phyloP scores from a whole-genome alignment of 768 basidiomycete species.

The Tricholoma hemisulphureum region DNA sequence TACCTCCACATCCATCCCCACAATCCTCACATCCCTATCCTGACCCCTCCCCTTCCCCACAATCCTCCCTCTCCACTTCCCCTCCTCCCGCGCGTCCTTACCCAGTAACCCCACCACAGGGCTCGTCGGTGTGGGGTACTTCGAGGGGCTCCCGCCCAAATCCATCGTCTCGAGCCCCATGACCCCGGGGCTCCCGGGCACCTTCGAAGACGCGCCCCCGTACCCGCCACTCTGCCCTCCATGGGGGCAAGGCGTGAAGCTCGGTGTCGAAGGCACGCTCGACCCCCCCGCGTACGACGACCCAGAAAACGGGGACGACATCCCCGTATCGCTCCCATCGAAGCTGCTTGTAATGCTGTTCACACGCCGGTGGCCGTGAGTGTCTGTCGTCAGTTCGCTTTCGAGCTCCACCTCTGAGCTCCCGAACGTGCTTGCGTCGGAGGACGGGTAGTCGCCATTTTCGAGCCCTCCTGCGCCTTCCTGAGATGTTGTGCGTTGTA shows the following conservation, averaged over 20 bases:
- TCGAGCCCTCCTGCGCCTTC: conserved; percentile 1
- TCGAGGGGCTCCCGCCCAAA: conserved; percentile 14
- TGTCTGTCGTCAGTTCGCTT: conserved; percentile 6
- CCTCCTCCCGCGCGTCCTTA: conserved; percentile 16
- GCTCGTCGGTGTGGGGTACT: conserved; percentile 26
- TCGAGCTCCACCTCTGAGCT: conserved; percentile 7
- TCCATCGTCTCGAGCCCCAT: conserved; percentile 28
- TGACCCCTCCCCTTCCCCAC: conserved; percentile 13
- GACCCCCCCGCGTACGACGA: conserved; percentile 29
- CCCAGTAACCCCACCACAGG: conserved; percentile 17
- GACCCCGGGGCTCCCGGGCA: conserved; percentile 24
- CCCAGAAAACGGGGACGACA: conserved; percentile 24
- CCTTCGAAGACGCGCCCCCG: conserved; percentile 5
- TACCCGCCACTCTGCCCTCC: conserved; percentile 2
- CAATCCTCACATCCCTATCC: conserved; percentile 28
- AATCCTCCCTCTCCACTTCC: conserved; percentile 5
- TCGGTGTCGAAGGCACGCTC: conserved; percentile 37
- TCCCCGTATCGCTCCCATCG: conserved; percentile 22
- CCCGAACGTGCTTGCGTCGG: not conserved
- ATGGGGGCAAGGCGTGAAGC: conserved; percentile 19
- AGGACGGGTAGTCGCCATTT: not conserved
- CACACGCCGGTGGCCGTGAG: conserved; percentile 11
- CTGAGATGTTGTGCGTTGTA: conserved; percentile 34
- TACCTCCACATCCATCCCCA: conserved; percentile 19
- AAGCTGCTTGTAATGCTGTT: conserved; percentile 13